Evolutionary conservation across 2,329 filamentous ascomycete genomes (phyloP).

Genomic region (Cryoendolithus antarcticus): DNA sequence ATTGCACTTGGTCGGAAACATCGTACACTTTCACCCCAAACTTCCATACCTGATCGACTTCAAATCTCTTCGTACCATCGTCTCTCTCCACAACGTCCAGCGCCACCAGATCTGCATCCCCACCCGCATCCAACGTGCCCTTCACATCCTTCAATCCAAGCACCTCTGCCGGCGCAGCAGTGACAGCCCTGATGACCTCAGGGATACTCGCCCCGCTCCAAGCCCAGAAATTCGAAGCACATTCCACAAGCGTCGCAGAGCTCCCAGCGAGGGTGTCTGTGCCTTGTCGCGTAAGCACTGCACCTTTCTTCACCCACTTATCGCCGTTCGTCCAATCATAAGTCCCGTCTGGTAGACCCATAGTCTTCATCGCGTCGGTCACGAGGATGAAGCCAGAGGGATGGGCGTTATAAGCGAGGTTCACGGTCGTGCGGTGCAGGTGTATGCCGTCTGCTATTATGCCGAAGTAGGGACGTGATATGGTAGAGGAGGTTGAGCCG

Average conservation of each 20-base stretch:
- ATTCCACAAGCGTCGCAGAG: constrained; percentile 52
- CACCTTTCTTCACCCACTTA: constrained; percentile 56
- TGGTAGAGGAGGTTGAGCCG: constrained; percentile 39
- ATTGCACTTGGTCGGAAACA: no score
- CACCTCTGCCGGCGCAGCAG: constrained; percentile 64
- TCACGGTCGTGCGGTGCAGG: constrained; percentile 74
- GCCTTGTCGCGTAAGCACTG: constrained; percentile 61
- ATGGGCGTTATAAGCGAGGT: constrained; percentile 78
- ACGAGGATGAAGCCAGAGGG: constrained; percentile 77
- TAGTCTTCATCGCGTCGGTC: constrained; percentile 86
- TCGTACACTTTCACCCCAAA: constrained; percentile 40
- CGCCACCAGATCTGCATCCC: constrained; percentile 49
- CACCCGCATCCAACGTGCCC: constrained; percentile 38
- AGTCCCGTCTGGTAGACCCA: constrained; percentile 68
- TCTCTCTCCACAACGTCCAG: constrained; percentile 39
- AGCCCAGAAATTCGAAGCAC: constrained; percentile 66
- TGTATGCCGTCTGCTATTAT: constrained; percentile 86
- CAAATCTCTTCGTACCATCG: constrained; percentile 38
- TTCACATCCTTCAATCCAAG: constrained; percentile 57
- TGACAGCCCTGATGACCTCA: constrained; percentile 59
- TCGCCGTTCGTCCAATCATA: constrained; percentile 76
- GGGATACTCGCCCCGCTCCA: constrained; percentile 60
- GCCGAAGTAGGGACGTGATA: constrained; percentile 63
- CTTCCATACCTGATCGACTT: constrained; percentile 70
- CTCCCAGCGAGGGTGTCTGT: constrained; percentile 60